Base-by-base conservation (phyloP, 2,329 filamentous ascomycete species). In the Lachnellula subtilissima region DNA sequence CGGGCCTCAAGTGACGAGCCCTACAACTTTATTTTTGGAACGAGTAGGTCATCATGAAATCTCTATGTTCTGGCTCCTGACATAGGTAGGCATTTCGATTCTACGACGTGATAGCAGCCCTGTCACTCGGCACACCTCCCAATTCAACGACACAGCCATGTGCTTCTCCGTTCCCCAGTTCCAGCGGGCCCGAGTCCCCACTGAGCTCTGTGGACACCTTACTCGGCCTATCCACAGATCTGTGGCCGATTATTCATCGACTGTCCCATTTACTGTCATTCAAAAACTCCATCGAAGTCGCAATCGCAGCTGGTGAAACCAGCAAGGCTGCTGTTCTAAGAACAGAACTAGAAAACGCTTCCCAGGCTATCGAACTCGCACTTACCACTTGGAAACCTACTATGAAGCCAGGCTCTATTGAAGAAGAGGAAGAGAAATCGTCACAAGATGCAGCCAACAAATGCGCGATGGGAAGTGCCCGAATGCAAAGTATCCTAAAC, bases 221-320 rank as follows among this genome's bases (percentile, higher is more conserved):
- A 2, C 76, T 86, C 1, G 83, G 83, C 22, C 80, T 86, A 72
- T 79, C 82, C 1, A 84, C 80, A 1, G 82, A 82, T 2, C 70
- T 86, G 0, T 86, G 83, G 83, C 83, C 83, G 11, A 78, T 85
- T 17, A 82, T 85, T 58, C 81, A 86, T 63, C 78, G 79, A 9
- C 74, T 86, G 2, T 83, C 82, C 0, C 80, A 77, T 56, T 74
- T 86, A 0, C 70, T 77, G 1, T 75, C 76, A 1, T 72, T 83
- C 14, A 84, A 83, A 62, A 73, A 70, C 14, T 77, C 81, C 47
- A 71, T 84, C 2, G 75, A 79, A 54, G 67, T 66, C 5, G 79
- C 80, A 6, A 69, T 75, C 17, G 64, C 67, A 7, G 69, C 70
- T 19, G 73, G 75, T 14, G 72, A 77, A 53, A 56, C 70, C 9